Conservation (phyloP, 2,329 filamentous ascomycete species). For the Ophiosphaerella narmari region DNA sequence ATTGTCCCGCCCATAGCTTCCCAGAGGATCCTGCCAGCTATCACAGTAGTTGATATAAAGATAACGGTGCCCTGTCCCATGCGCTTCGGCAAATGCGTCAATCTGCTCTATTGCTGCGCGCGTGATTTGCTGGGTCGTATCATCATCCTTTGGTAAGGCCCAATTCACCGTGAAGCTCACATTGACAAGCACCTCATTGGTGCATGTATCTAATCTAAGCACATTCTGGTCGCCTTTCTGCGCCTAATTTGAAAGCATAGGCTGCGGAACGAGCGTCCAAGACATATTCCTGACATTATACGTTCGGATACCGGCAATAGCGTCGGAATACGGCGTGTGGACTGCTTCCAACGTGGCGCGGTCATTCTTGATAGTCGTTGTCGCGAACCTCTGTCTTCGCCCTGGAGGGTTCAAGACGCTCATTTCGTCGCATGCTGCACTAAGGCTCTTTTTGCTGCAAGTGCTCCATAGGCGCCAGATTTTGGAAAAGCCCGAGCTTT, state of each 20-base stretch:
- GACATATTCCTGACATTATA: constrained; percentile 31
- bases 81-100: constrained; percentile 29
- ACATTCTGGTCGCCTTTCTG: constrained; percentile 17
- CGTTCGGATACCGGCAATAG: constrained; percentile 27
- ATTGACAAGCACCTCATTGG: constrained; percentile 35
- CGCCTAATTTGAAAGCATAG: constrained; percentile 19
- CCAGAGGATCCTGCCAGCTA: constrained; percentile 45
- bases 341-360: constrained; percentile 30
- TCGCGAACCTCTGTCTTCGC: constrained; percentile 37
- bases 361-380: constrained; percentile 47
- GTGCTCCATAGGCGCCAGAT: constrained; percentile 45
- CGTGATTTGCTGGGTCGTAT: constrained; percentile 29
- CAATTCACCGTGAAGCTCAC: constrained; percentile 45
- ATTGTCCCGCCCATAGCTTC: constrained; percentile 36
- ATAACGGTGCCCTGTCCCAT: constrained; percentile 22
- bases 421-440: constrained; percentile 42
- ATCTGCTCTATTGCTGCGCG: constrained; percentile 38
- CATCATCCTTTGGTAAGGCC: constrained; percentile 33
- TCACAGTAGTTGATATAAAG: constrained; percentile 45
- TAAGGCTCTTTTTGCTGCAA: constrained; percentile 36
- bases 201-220: constrained; percentile 13
- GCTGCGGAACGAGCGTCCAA: constrained; percentile 39
- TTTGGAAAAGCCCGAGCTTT: constrained; percentile 32
- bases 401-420: constrained; percentile 18
- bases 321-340: constrained; percentile 33